Percentiles rank a stretch among this genome's conserved stretches.
These are phyloP conservation scores for Penicillium daleae DNA, from an alignment of 495 filamentous ascomycete species.

Conservation along the genomic window DNA sequence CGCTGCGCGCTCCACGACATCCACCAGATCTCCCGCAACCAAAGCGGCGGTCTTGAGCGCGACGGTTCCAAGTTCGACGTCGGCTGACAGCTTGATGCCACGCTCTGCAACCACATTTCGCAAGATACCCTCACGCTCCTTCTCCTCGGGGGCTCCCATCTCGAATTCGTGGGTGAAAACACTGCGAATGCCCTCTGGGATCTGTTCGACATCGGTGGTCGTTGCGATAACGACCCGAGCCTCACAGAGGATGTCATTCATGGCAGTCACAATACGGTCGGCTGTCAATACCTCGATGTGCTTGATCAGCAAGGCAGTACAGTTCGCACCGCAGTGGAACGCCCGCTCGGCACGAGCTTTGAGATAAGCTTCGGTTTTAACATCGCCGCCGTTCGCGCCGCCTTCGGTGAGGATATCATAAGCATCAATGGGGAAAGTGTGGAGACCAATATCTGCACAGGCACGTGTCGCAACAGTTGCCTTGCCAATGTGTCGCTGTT, in stretches of 20 bases:
- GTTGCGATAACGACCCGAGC: conserved; percentile 86
- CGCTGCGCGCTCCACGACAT: conserved; percentile 88
- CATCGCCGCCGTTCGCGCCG: conserved; percentile 81
- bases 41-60: conserved; percentile 95
- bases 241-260: conserved; percentile 76
- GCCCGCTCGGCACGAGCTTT: conserved; percentile 86
- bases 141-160: conserved; percentile 89
- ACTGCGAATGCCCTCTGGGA: conserved; percentile 84
- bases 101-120: conserved; percentile 74
- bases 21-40: conserved; percentile 90
- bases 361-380: conserved; percentile 89
- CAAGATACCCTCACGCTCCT: conserved; percentile 86
- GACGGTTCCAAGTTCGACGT: conserved; percentile 80
- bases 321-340: conserved; percentile 81
- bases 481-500: conserved; percentile 91
- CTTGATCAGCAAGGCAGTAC: conserved; percentile 78
- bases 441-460: conserved; percentile 84
- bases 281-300: conserved; percentile 91
- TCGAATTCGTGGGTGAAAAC: conserved; percentile 97
- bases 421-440: conserved; percentile 86
- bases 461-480: conserved; percentile 73
- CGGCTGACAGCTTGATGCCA: conserved; percentile 69
- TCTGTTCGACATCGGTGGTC: conserved; percentile 90
- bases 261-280: conserved; percentile 80
- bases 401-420: conserved; percentile 93